Base-by-base conservation (phyloP, 1,284 basidiomycete species). In the Microbotryum lychnidis-dioicae region DNA sequence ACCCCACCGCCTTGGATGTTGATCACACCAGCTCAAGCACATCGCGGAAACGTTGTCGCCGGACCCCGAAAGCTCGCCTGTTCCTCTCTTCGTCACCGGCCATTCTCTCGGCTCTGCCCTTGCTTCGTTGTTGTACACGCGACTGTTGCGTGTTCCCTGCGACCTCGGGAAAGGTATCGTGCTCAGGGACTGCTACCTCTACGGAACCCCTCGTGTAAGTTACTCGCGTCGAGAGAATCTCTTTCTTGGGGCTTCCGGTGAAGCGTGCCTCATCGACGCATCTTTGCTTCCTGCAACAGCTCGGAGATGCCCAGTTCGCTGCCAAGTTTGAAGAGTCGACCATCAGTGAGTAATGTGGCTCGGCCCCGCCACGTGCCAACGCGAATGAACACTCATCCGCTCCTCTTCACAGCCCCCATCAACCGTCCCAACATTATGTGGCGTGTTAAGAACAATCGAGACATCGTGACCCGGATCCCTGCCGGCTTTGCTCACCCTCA, bases 81-180 rank as follows among this genome's bases (percentile, higher is more conserved):
- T 16, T 20, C n/a, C 2, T 8, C 2, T 27, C 18, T 4, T 29
- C 16, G 18, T 55, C 20, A 23, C 56, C 31, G 66, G 65, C 6
- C 67, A 69, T 52, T 66, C 64, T 21, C 63, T 70, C 21, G 69
- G 69, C 5, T 48, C 48, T 4, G 61, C 65, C 6, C 57, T 70
- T 21, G 57, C 64, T 1, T 57, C 52, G 1, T 49, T 69, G 31
- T 51, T 48, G 25, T 69, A 49, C 58, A 60, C 65, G 2, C 60
- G 67, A n/a, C 57, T 60, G 29, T 46, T 69, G 14, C 62, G 50
- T 27, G 57, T 56, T 18, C 58, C 63, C 12, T n/a, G 14, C 2
- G 67, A 69, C 51, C 57, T 69, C 25, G 67, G 67, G 20, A 21
- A 49, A 6, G 31, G 57, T 23, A 37, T 66, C 37, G 31, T 33